These are phyloP conservation scores for Fistulifera pelliculosa DNA, from an alignment of 108 stramenopile species.

Conservation along the genomic window DNA sequence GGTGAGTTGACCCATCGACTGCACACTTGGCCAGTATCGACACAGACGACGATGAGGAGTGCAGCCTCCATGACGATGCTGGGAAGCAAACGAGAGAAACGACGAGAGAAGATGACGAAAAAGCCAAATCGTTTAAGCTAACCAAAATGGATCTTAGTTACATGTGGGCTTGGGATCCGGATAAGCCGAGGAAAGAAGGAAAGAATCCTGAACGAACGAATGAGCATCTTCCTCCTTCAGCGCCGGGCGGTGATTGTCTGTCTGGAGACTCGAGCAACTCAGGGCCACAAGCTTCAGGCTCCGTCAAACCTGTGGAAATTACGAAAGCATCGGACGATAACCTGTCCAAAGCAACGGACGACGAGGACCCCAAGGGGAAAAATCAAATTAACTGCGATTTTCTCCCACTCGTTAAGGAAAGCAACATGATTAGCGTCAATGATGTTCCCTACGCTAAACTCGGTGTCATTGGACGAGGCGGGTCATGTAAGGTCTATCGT, in stretches of 20 bases:
- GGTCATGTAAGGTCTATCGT: constrained; percentile 92
- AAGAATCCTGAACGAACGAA: not conserved
- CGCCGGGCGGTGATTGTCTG: constrained; percentile 2
- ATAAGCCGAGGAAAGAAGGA: constrained; percentile 8
- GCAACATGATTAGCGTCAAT: constrained; percentile 82
- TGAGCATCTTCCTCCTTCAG: constrained; percentile 9
- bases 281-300: no score
- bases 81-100: not conserved
- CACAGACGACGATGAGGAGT: not conserved
- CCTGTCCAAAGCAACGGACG: not conserved
- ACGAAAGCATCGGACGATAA: no score
- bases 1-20: not conserved
- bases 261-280: no score
- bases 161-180: constrained; percentile 84
- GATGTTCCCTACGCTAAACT: constrained; percentile 78
- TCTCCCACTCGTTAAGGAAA: constrained; percentile 61
- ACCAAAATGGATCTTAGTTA: constrained; percentile 75
- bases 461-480: constrained; percentile 93
- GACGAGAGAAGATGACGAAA: not conserved
- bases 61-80: not conserved
- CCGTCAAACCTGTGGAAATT: no score
- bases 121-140: constrained; percentile 3
- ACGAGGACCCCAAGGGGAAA: not conserved
- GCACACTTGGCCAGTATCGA: no score
- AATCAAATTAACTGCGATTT: constrained; percentile 36